Evolutionary conservation across 2,329 filamentous ascomycete species (phyloP).

Genomic region (Raffaelea ambrosiae): DNA sequence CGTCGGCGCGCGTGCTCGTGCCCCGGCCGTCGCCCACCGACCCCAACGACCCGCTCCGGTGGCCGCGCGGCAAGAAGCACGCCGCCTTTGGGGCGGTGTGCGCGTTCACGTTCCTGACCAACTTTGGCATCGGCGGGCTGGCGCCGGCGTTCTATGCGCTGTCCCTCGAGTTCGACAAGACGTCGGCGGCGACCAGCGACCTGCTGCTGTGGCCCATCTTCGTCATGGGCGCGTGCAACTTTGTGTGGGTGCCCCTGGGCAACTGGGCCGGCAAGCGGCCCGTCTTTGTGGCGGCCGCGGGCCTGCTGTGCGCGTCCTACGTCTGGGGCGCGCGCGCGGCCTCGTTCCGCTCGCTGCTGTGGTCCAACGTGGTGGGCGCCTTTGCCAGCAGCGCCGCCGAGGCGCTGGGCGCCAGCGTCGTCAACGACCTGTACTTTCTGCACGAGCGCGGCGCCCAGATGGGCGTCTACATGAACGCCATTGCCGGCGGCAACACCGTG

Average conservation of each 20-base stretch:
- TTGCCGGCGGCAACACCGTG: constrained; percentile 21
- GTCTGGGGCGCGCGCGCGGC: constrained; percentile 34
- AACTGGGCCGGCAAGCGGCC: constrained; percentile 37
- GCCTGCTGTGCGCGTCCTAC: constrained; percentile 28
- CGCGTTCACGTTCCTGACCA: constrained; percentile 36
- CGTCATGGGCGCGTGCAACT: constrained; percentile 35
- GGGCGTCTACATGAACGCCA: constrained; percentile 22
- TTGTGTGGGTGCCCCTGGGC: constrained; percentile 39
- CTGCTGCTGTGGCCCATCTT: constrained; percentile 35
- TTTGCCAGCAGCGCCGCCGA: constrained; percentile 36
- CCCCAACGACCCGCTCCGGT: constrained; percentile 38
- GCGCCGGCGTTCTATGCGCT: constrained; percentile 35
- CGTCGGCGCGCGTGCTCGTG: constrained; percentile 25
- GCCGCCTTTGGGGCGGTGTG: constrained; percentile 31
- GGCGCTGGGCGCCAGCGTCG: constrained; percentile 28
- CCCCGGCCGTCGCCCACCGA: constrained; percentile 33
- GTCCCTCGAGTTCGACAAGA: constrained; percentile 31
- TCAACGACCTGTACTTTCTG: constrained; percentile 24
- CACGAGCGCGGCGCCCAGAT: constrained; percentile 23
- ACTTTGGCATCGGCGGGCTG: constrained; percentile 34
- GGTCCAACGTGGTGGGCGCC: constrained; percentile 34
- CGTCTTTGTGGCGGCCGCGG: constrained; percentile 32
- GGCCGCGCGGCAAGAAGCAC: constrained; percentile 36
- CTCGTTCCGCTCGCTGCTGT: constrained; percentile 31
- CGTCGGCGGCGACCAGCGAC: constrained; percentile 29